Evolutionary conservation across 179 eudicot species (phyloP).

Genomic region (Spergularia azorica): DNA sequence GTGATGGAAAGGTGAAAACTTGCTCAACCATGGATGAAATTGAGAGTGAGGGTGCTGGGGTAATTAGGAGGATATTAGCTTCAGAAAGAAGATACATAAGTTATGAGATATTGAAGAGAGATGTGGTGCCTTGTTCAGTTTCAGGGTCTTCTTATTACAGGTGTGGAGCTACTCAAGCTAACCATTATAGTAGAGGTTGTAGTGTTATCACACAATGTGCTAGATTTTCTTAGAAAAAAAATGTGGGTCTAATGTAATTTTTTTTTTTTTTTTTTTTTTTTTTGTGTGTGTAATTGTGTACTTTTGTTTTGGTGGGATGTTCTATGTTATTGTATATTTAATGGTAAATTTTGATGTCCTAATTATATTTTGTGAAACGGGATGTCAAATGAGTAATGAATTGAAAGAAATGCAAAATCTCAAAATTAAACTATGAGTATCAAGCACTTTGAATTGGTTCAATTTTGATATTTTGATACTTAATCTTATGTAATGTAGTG

Average conservation of each 20-base stretch:
- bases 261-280: not conserved
- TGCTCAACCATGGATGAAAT: slow-evolving; percentile 33
- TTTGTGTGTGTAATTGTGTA: not conserved
- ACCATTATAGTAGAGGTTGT: slow-evolving; percentile 76
- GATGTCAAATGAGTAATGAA: not conserved
- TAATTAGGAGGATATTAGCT: slow-evolving; percentile 47
- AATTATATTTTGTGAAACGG: slow-evolving; percentile 19
- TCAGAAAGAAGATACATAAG: slow-evolving; percentile 69
- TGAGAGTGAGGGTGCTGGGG: slow-evolving; percentile 51
- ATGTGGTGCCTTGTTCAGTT: slow-evolving; percentile 69
- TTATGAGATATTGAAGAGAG: slow-evolving; percentile 76
- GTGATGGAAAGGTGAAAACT: slow-evolving; percentile 28
- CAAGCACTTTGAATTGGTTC: too few species aligned
- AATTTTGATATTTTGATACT: too few species aligned
- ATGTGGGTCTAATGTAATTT: slow-evolving; percentile 4
- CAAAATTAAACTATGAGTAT: too few species aligned
- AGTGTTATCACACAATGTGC: slow-evolving; percentile 82
- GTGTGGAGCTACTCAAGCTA: slow-evolving; percentile 62
- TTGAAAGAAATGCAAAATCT: not conserved
- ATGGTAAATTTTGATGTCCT: slow-evolving; percentile 6
- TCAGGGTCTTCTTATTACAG: slow-evolving; percentile 96
- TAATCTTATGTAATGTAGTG: too few species aligned
- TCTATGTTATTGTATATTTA: not conserved
- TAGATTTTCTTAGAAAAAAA: slow-evolving; percentile 30
- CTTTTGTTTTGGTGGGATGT: not conserved